Percentiles rank a stretch among this genome's conserved stretches.
These are phyloP conservation scores for Physcomitrium patens DNA, from an alignment of 225 moss, liverwort and hornwort genomes.

Conservation along the genomic window DNA sequence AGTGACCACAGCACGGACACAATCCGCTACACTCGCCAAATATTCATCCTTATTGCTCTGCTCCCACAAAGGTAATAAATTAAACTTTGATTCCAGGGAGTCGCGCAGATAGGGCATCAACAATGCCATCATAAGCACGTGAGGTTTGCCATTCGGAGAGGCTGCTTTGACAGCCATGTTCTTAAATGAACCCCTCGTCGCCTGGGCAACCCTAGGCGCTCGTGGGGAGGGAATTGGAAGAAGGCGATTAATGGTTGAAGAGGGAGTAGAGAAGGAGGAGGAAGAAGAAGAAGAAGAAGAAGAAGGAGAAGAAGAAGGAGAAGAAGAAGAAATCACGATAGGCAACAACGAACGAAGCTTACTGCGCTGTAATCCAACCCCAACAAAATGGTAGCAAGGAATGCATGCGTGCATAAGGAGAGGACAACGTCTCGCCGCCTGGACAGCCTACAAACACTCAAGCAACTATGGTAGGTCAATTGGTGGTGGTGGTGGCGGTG, in stretches of 20 bases:
- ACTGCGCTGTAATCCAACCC: neutral
- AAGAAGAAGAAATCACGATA: neutral
- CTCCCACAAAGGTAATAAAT: constrained; percentile 59
- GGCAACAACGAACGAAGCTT: constrained; percentile 7
- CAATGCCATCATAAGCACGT: constrained; percentile 54
- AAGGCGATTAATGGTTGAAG: constrained; percentile 10
- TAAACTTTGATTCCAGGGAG: constrained; percentile 67
- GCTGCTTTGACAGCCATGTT: constrained; percentile 49
- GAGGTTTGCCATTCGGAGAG: constrained; percentile 47
- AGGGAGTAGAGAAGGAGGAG: neutral
- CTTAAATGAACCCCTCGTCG: constrained; percentile 23
- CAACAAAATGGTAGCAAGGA: no score
- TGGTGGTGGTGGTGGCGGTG: no score
- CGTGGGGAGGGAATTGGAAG: constrained; percentile 18
- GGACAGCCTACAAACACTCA: no score
- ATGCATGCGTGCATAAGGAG: no score
- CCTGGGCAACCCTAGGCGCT: constrained; percentile 16
- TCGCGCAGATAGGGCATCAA: constrained; percentile 44
- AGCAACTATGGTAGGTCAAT: no score
- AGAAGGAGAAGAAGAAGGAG: neutral
- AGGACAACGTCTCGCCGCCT: no score
- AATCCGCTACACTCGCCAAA: constrained; percentile 55
- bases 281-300: neutral
- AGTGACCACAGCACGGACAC: constrained; percentile 62
- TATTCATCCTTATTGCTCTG: constrained; percentile 58